Base-by-base conservation (phyloP, 2,329 filamentous ascomycete genomes). In the Fusarium sp. region DNA sequence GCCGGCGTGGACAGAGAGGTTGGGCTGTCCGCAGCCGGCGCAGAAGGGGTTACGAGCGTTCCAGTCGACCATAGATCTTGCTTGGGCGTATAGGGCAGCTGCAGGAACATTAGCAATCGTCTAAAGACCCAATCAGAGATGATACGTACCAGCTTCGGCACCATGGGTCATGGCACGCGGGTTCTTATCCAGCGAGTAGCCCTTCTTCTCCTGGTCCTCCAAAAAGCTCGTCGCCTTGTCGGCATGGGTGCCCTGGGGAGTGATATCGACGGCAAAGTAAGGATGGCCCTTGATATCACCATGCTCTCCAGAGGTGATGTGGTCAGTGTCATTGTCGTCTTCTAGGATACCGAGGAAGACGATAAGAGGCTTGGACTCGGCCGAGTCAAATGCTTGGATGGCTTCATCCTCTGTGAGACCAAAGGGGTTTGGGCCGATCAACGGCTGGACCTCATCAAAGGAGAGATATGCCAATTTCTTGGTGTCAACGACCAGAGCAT, bases 21-120 rank as follows among this genome's bases (percentile, higher is more conserved):
- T 98, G 27, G 88, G 90, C 76, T 93, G 88, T 36, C 96, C 95
- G 81, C 96, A 99, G 60, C 92, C 91, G 34, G 91, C 94, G 80
- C 96, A 99, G 85, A 94, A 99, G 31, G 92, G 92, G 81, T 97
- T 97, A 54, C 95, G 92, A 28, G 87, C 87, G 82, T 99, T 98
- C 96, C 96, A 99, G 83, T 98, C 96, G 37, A 97, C 85, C 28
- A 98, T 86, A 47, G 94, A 92, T 59, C 95, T 91, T 8, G 94
- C 93, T 81, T 97, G 94, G 13, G 94, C 95, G 73, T 94, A 97
- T 47, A 97, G 92, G 52, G 95, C 94, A 63, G 95, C 96, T 96
- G 67, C 15, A 30, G 53, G 16, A 27, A 44, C 46, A 52, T 75
- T 46, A 73, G 60, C 23, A 28, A 74, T 16, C 23, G 30, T 28